A percentile compares a stretch with the other conserved stretches of the same genome.
Evolutionary conservation across 2,329 filamentous ascomycete genomes (phyloP).

Genomic region (Coniochaeta sp.): DNA sequence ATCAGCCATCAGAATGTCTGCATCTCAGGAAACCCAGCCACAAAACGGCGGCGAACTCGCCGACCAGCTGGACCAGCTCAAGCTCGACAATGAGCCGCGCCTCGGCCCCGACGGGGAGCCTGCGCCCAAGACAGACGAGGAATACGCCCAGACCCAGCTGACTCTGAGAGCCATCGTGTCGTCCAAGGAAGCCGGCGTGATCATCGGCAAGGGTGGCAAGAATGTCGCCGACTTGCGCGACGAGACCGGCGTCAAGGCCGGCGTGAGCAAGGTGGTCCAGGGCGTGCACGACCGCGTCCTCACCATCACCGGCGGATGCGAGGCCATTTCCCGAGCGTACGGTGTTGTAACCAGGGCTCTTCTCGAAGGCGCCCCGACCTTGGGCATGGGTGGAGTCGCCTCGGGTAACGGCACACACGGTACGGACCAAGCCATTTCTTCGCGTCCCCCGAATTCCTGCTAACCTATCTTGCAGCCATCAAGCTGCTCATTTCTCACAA

Average conservation of each 20-base stretch:
- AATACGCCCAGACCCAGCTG: slow-evolving; percentile 87
- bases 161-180: slow-evolving; percentile 97
- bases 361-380: slow-evolving; percentile 84
- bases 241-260: slow-evolving; percentile 95
- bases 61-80: slow-evolving; percentile 58
- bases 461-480: slow-evolving; percentile 56
- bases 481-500: slow-evolving; percentile 98
- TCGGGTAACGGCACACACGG: slow-evolving; percentile 87
- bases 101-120: slow-evolving; percentile 69
- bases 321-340: slow-evolving; percentile 86
- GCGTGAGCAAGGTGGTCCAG: slow-evolving; percentile 97
- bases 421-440: slow-evolving; percentile 46
- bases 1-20: slow-evolving; percentile 45
- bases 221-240: slow-evolving; percentile 96
- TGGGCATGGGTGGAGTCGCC: slow-evolving; percentile 92
- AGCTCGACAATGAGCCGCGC: slow-evolving; percentile 50
- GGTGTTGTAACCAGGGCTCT: slow-evolving; percentile 86
- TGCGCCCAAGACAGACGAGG: slow-evolving; percentile 87
- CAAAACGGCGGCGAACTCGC: slow-evolving; percentile 54
- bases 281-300: slow-evolving; percentile 96
- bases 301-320: slow-evolving; percentile 86
- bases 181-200: slow-evolving; percentile 97
- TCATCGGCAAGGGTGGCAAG: slow-evolving; percentile 98
- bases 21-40: slow-evolving; percentile 48
- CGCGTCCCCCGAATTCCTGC: slow-evolving; percentile 6